phyloP scores from a whole-genome alignment of 768 basidiomycete species.

The Dentipellis sp. region DNA sequence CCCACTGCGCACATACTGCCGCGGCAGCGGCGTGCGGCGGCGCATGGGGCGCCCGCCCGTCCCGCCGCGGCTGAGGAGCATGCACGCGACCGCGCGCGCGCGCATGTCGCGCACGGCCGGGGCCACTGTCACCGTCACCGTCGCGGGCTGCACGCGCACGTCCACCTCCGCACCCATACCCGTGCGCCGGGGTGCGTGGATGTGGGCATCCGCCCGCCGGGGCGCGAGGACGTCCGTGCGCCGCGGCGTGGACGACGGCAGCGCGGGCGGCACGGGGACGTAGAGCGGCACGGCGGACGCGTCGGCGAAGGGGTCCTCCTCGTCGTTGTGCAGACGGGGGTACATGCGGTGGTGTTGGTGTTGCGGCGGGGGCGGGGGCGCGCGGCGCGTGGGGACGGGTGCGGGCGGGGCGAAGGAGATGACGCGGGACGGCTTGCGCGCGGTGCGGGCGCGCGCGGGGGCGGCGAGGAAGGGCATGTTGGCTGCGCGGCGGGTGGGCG shows the following conservation, averaged over 20 bases:
- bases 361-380: slow-evolving; percentile 1
- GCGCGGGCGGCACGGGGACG: slow-evolving; percentile 1
- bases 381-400: background rate
- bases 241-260: background rate
- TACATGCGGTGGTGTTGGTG: slow-evolving; percentile 6
- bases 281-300: slow-evolving; percentile 6
- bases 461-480: slow-evolving; percentile 12
- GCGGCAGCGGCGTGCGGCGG: background rate
- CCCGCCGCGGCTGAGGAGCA: slow-evolving; percentile 10
- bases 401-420: background rate
- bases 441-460: background rate
- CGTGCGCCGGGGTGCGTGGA: background rate
- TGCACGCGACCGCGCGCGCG: slow-evolving; percentile 11
- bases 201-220: background rate
- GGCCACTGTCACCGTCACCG: background rate
- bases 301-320: background rate
- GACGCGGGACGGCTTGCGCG: background rate
- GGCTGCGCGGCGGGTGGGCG: slow-evolving; percentile 14
- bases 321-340: background rate
- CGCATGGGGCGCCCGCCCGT: slow-evolving; percentile 11
- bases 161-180: background rate
- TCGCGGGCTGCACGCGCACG: background rate
- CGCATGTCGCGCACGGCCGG: slow-evolving; percentile 10
- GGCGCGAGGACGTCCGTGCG: too few relatives aligned
- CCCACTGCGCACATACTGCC: slow-evolving; percentile 8